These are phyloP conservation scores for Amaranthus tricolor DNA, from an alignment of 179 eudicot species.

Conservation along the genomic window DNA sequence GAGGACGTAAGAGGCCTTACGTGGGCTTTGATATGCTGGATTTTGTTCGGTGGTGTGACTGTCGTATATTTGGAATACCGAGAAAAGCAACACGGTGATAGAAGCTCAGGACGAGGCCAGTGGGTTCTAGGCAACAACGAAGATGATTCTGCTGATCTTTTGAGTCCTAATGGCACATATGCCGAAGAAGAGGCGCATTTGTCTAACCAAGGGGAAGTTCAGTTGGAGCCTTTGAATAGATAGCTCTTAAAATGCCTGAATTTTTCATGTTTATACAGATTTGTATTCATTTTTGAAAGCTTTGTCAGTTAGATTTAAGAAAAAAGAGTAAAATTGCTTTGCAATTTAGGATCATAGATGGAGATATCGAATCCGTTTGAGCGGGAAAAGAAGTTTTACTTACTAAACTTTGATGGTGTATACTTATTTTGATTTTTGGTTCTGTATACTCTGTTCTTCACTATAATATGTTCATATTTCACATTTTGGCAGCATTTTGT, in stretches of 20 bases:
- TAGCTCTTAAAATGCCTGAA: conserved; percentile 29
- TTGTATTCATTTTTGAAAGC: conserved; percentile 15
- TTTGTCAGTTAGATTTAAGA: neutral
- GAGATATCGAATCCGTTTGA: conserved; percentile 18
- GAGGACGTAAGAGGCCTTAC: conserved; percentile 67
- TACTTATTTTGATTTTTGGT: conserved; percentile 21
- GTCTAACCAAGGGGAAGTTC: conserved; percentile 74
- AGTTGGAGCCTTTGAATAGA: conserved; percentile 75
- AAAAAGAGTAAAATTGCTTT: conserved; percentile 3
- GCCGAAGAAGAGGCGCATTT: conserved; percentile 50
- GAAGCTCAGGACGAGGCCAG: conserved; percentile 45
- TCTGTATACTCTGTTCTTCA: conserved; percentile 20
- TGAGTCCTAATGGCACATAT: conserved; percentile 42
- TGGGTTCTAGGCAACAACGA: conserved; percentile 93
- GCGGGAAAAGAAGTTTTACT: conserved; percentile 14
- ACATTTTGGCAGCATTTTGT: neutral
- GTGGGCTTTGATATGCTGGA: conserved; percentile 85
- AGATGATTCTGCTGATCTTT: conserved; percentile 76
- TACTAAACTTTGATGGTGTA: conserved; percentile 21
- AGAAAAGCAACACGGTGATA: conserved; percentile 47
- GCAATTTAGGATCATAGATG: conserved; percentile 18
- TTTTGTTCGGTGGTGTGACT: conserved; percentile 49
- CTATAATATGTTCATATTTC: neutral
- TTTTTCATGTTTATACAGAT: conserved; percentile 27
- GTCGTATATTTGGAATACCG: conserved; percentile 68